A percentile compares a stretch with the other conserved stretches of the same genome.
Evolutionary conservation across 2,329 filamentous ascomycete genomes (phyloP).

Genomic region (Ilyonectria mors-panacis): DNA sequence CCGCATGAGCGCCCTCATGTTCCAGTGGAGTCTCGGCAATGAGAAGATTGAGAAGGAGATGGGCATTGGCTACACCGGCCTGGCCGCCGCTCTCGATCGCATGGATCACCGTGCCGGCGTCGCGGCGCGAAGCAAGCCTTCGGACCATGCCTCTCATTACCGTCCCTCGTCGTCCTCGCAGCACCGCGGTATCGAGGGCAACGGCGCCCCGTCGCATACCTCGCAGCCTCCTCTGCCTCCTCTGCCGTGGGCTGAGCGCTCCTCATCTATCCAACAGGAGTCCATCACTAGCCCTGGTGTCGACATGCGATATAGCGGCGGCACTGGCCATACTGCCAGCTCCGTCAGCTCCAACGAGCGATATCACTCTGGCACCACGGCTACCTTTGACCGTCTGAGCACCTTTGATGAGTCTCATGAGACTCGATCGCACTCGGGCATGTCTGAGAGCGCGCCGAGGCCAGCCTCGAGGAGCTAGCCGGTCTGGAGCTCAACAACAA

Average conservation of each 20-base stretch:
- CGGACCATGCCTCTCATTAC: conserved; percentile 41
- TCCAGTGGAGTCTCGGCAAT: conserved; percentile 75
- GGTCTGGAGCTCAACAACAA: conserved; percentile 58
- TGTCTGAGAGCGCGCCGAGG: conserved; percentile 47
- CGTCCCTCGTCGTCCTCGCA: conserved; percentile 44
- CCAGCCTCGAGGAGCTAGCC: conserved; percentile 52
- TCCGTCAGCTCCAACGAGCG: conserved; percentile 52
- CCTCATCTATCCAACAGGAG: conserved; percentile 40
- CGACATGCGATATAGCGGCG: conserved; percentile 35
- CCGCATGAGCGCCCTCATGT: conserved; percentile 74
- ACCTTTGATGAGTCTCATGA: conserved; percentile 51
- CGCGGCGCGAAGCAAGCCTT: conserved; percentile 34
- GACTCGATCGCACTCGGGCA: conserved; percentile 43
- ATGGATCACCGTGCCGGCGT: conserved; percentile 48
- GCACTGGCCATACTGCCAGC: conserved; percentile 44
- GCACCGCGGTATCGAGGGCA: conserved; percentile 42
- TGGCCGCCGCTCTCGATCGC: conserved; percentile 74
- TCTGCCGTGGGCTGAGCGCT: conserved; percentile 45
- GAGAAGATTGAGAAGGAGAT: conserved; percentile 71
- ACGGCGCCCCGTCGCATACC: conserved; percentile 1
- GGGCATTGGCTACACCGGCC: conserved; percentile 77
- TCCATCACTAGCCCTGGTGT: conserved; percentile 9
- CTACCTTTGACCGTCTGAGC: conserved; percentile 48
- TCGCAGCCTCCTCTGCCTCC: conserved; percentile 44
- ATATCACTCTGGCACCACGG: conserved; percentile 46